These are phyloP conservation scores for Fusarium nygamai DNA, from an alignment of 2,329 filamentous ascomycete genomes.

Conservation along the genomic window DNA sequence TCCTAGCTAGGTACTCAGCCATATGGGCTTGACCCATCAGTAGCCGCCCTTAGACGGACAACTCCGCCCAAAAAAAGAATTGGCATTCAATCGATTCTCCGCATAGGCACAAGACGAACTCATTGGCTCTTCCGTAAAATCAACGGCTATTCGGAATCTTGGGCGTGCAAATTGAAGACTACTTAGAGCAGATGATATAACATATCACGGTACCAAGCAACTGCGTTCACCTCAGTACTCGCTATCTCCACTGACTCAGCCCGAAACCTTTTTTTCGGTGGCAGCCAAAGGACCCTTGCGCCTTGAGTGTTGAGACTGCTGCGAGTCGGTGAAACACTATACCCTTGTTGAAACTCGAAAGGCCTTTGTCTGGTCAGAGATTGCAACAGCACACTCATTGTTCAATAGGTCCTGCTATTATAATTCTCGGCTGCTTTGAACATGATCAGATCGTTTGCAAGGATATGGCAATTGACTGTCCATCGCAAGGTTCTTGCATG, in stretches of 20 bases:
- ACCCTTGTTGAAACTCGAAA: conserved; percentile 4
- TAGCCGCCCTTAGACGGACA: not conserved
- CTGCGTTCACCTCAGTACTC: not conserved
- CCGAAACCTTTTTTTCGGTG: not conserved
- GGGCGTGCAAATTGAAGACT: not conserved
- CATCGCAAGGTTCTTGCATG: not conserved
- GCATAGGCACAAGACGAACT: not conserved
- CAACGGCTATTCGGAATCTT: not conserved
- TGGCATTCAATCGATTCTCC: not conserved
- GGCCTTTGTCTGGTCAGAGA: not conserved
- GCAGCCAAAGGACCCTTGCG: not conserved
- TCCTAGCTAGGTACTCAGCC: not conserved
- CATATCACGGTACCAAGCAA: not conserved
- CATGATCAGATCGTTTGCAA: not conserved
- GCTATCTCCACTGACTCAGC: not conserved
- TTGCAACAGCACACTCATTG: not conserved
- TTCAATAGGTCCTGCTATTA: not conserved
- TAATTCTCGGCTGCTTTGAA: not conserved
- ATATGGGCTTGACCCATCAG: not conserved
- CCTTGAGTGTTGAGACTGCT: not conserved
- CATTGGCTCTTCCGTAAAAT: conserved; percentile 21
- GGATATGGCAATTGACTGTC: not conserved
- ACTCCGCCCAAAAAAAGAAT: not conserved
- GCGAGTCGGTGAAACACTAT: conserved; percentile 5
- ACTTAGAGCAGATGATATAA: not conserved